Base-by-base conservation (phyloP, 139 green algal species). In the Chlorella sp. region DNA sequence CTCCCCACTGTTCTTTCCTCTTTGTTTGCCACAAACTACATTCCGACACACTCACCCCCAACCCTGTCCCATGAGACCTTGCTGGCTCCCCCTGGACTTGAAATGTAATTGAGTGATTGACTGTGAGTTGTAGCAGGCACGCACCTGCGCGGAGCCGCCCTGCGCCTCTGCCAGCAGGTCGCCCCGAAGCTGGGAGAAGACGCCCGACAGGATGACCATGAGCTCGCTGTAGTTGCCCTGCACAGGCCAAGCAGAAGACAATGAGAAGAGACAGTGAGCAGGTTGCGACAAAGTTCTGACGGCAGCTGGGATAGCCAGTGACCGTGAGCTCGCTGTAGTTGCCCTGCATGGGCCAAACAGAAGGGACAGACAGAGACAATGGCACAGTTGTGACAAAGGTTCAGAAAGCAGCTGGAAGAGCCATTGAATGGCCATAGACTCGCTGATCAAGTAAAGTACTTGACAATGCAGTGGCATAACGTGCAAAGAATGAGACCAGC, bases 241-340 rank as follows among this genome's bases (percentile, higher is more conserved):
- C 39, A 53, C 30, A 5, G 2, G 76, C 16, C 76, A 28, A 26
- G 34, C 14, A 1, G 18, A 48, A 53, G 76, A 7, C 7, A 81
- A 81, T 14, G 71, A 36, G 71, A 2, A 36, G 32, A 40, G 2
- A n/a, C n/a, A n/a, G n/a, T n/a, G n/a, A 93, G 92, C 18, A 89
- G 90, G 92, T 99, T 97, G 0, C 96, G 95, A 0, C 97, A 91
- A 81, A 99, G 94, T n/a, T n/a, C n/a, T n/a, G n/a, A n/a, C n/a
- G n/a, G n/a, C n/a, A n/a, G n/a, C 86, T 95, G 92, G 79, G 94
- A 97, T 95, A 98, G 93, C 96, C 39, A 99, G 94, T 86, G 57
- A 99, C 97, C 76, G 99, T 95, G 64, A 99, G 90, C 78, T 98
- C 94, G 3, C 85, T 94, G 95, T 98, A 98, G 92, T 97, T 98